Evolutionary conservation across 768 basidiomycete species (phyloP).

Genomic region (Pulveroboletus sp.): DNA sequence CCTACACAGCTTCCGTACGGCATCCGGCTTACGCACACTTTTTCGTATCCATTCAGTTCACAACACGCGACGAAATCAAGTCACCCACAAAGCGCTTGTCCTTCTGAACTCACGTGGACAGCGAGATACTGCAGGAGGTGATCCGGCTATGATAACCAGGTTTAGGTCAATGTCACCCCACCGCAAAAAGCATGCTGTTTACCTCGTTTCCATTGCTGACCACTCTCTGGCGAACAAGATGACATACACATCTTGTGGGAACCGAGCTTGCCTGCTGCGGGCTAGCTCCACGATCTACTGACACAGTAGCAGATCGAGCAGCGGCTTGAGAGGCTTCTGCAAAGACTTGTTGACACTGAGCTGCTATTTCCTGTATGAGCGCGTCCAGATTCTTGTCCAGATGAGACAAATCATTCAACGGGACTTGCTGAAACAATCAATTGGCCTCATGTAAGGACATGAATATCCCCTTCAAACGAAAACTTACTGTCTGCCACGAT

Average conservation of each 20-base stretch:
- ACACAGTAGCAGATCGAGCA: slow-evolving; percentile 52
- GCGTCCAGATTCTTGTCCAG: slow-evolving; percentile 66
- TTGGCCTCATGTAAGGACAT: slow-evolving; percentile 22
- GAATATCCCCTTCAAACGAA: slow-evolving; percentile 24
- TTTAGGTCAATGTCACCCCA: slow-evolving; percentile 25
- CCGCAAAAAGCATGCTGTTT: slow-evolving; percentile 26
- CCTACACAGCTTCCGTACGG: slow-evolving; percentile 41
- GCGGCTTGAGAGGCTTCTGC: slow-evolving; percentile 56
- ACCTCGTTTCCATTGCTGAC: slow-evolving; percentile 47
- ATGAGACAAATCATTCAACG: slow-evolving; percentile 48
- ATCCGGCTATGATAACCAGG: slow-evolving; percentile 35
- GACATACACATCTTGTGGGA: slow-evolving; percentile 29
- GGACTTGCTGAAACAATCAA: slow-evolving; percentile 39
- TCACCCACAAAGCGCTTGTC: slow-evolving; percentile 45
- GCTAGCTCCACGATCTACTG: slow-evolving; percentile 27
- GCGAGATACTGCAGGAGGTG: slow-evolving; percentile 50
- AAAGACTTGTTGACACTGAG: slow-evolving; percentile 58
- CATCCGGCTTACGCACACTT: slow-evolving; percentile 57
- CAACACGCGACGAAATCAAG: slow-evolving; percentile 17
- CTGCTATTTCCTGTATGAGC: slow-evolving; percentile 57
- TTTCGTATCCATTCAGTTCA: slow-evolving; percentile 33
- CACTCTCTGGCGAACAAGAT: slow-evolving; percentile 53
- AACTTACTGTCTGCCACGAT: slow-evolving; percentile 52
- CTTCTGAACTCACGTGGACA: slow-evolving; percentile 39
- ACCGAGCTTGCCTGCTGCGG: slow-evolving; percentile 29